Evolutionary conservation across 2,329 filamentous ascomycete species (phyloP).

Genomic region (Penicillium aurantiogriseum): DNA sequence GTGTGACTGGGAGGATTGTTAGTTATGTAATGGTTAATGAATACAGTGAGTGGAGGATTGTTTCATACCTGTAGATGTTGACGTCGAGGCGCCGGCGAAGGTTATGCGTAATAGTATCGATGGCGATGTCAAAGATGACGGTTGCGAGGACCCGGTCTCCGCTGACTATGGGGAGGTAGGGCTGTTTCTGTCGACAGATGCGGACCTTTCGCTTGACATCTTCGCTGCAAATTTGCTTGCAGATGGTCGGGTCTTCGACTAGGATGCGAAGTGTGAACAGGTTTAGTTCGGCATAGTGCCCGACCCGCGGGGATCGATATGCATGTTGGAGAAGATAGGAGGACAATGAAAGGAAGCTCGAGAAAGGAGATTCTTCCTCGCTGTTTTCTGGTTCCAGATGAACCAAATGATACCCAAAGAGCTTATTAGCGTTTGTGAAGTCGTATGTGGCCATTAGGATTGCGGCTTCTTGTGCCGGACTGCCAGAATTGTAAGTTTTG

Average conservation of each 20-base stretch:
- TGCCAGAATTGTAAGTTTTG: conserved; percentile 41
- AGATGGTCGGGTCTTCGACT: conserved; percentile 77
- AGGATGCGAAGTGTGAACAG: conserved; percentile 82
- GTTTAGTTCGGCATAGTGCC: conserved; percentile 80
- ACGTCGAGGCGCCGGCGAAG: conserved; percentile 80
- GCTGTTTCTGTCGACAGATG: conserved; percentile 83
- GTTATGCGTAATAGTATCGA: conserved; percentile 93
- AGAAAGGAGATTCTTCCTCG: conserved; percentile 70
- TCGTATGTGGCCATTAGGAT: conserved; percentile 85
- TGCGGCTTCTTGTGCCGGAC: conserved; percentile 75
- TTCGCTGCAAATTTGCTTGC: conserved; percentile 79
- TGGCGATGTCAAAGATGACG: conserved; percentile 77
- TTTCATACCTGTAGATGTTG: conserved; percentile 68
- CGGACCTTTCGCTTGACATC: conserved; percentile 73
- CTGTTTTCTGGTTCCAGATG: conserved; percentile 60
- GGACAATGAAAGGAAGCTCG: conserved; percentile 78
- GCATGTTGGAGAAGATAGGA: conserved; percentile 95
- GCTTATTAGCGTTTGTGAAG: conserved; percentile 89
- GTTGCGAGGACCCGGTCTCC: conserved; percentile 72
- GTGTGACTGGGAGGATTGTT: conserved; percentile 53
- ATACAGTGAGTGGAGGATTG: neutral
- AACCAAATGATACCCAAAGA: conserved; percentile 85
- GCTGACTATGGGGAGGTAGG: conserved; percentile 73
- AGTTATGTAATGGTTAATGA: conserved; percentile 1
- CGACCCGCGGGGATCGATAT: conserved; percentile 73